These are phyloP conservation scores for Plasmodium falciparum DNA, from an alignment of 169 alveolate species.

Conservation along the genomic window DNA sequence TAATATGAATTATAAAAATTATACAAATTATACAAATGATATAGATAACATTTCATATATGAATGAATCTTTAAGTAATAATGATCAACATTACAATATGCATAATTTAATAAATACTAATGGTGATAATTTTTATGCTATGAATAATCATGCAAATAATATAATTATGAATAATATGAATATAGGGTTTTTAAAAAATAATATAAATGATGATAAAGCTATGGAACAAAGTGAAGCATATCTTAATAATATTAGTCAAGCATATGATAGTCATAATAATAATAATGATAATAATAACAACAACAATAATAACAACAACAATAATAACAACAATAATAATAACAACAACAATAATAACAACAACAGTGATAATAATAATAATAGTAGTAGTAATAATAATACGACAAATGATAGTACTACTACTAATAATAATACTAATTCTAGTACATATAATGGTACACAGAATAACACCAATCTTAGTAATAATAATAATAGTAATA, in stretches of 20 bases:
- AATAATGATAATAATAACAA: background rate
- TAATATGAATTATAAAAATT: background rate
- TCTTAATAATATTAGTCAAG: background rate
- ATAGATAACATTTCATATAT: background rate
- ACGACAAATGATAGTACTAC: background rate
- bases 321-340: background rate
- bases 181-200: background rate
- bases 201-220: background rate
- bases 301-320: background rate
- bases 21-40: slow-evolving; percentile 4
- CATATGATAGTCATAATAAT: background rate
- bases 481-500: background rate
- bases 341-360: background rate
- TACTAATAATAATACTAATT: background rate
- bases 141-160: background rate
- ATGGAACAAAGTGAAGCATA: background rate
- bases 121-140: too few relatives aligned
- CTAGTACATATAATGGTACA: background rate
- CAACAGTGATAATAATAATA: background rate
- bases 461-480: background rate
- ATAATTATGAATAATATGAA: background rate
- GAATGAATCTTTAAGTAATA: background rate
- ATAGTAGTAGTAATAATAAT: background rate
- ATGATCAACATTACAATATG: background rate
- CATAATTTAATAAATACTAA: background rate